phyloP scores from a whole-genome alignment of 805 yeast species.

The Saccharomycopsis lassenensis region DNA sequence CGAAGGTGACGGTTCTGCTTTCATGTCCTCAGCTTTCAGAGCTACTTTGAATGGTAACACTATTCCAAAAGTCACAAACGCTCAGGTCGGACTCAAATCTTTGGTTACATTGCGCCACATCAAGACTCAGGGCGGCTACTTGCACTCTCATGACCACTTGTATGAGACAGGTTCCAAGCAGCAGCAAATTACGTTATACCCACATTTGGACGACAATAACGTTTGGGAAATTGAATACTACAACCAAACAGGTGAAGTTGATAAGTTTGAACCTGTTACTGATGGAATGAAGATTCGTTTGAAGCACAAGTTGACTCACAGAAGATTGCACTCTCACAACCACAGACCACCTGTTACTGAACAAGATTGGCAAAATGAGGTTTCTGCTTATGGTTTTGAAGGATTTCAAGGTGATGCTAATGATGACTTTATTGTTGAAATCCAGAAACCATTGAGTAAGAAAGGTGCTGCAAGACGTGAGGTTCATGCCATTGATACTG shows the following conservation, averaged over 20 bases:
- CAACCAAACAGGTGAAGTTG: slow-evolving; percentile 43
- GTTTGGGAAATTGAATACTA: slow-evolving; percentile 62
- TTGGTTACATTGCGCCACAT: slow-evolving; percentile 54
- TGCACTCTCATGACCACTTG: slow-evolving; percentile 66
- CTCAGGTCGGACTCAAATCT: slow-evolving; percentile 68
- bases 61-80: slow-evolving; percentile 47
- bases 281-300: slow-evolving; percentile 67
- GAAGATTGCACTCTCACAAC: slow-evolving; percentile 77
- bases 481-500: slow-evolving; percentile 56
- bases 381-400: slow-evolving; percentile 61
- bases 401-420: slow-evolving; percentile 77
- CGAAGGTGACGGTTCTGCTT: slow-evolving; percentile 64
- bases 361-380: slow-evolving; percentile 78
- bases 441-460: slow-evolving; percentile 42
- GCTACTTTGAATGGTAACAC: slow-evolving; percentile 46
- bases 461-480: slow-evolving; percentile 41
- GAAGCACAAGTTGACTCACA: slow-evolving; percentile 41
- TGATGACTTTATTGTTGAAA: slow-evolving; percentile 72
- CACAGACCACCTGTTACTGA: slow-evolving; percentile 69
- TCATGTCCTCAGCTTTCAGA: slow-evolving; percentile 66
- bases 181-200: slow-evolving; percentile 73
- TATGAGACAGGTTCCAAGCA: slow-evolving; percentile 76
- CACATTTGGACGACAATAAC: slow-evolving; percentile 67
- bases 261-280: slow-evolving; percentile 47
- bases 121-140: slow-evolving; percentile 66